These are phyloP conservation scores for Xylariaceae sp. DNA, from an alignment of 2,329 filamentous ascomycete species.

Conservation along the genomic window DNA sequence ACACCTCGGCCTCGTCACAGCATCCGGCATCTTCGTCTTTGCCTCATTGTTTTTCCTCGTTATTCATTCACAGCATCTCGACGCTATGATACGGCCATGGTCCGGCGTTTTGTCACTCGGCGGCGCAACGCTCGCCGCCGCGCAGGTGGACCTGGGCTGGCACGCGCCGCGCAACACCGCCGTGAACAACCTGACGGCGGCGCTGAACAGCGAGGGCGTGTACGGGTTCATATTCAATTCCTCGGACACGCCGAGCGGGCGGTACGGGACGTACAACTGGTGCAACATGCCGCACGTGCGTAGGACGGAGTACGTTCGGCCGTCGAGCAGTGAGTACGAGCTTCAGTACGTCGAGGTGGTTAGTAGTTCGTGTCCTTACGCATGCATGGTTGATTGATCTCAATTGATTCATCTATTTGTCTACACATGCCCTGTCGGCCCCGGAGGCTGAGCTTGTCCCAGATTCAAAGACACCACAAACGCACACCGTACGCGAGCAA, in stretches of 20 bases:
- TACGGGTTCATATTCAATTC: constrained; percentile 77
- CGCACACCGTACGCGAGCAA: constrained; percentile 80
- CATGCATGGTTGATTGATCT: too few species aligned
- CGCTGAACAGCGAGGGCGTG: constrained; percentile 61
- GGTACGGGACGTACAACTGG: constrained; percentile 73
- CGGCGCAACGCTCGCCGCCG: not conserved
- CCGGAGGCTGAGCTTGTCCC: not conserved
- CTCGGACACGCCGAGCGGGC: constrained; percentile 57
- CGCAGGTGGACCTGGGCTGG: constrained; percentile 54
- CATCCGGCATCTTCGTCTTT: not conserved
- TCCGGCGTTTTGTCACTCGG: not conserved
- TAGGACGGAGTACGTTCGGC: constrained; percentile 61
- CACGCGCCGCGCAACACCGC: constrained; percentile 56
- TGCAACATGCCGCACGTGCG: constrained; percentile 91
- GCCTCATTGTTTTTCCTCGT: not conserved
- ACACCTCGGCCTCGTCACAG: too few species aligned
- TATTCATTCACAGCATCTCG: not conserved
- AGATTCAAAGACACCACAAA: constrained; percentile 84
- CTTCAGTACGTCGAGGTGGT: constrained; percentile 77
- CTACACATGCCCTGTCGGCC: too few species aligned
- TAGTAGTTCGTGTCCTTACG: constrained; percentile 33
- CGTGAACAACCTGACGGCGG: constrained; percentile 64
- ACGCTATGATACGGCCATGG: not conserved
- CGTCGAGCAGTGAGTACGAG: constrained; percentile 55
- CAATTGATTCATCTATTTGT: too few species aligned